A percentile compares a stretch with the other conserved stretches of the same genome.
These are phyloP conservation scores for Dinochytrium kinnereticum DNA, from an alignment of 371 early-diverging fungal genomes.

Conservation along the genomic window DNA sequence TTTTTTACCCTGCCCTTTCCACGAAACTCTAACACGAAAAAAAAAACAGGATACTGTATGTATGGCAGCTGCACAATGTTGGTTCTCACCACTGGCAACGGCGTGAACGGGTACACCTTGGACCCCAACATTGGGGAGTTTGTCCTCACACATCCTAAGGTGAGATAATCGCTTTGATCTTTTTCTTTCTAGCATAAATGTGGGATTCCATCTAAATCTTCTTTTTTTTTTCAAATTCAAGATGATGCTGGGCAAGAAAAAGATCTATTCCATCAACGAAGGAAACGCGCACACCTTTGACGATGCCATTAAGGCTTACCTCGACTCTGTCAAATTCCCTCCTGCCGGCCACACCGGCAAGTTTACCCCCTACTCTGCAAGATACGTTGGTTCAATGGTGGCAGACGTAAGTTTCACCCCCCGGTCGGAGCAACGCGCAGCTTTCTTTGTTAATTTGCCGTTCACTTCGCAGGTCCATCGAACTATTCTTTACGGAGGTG, in stretches of 20 bases:
- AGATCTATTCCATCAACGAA: conserved; percentile 98
- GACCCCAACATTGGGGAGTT: conserved; percentile 97
- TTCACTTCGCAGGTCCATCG: conserved; percentile 71
- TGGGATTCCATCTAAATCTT: too few relatives aligned
- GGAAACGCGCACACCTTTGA: conserved; percentile 95
- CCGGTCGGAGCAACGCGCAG: too few relatives aligned
- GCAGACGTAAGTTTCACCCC: conserved; percentile 76
- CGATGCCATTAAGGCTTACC: conserved; percentile 85
- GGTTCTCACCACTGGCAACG: conserved; percentile 77
- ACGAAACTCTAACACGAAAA: background rate
- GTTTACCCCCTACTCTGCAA: conserved; percentile 88
- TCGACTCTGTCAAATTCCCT: conserved; percentile 83
- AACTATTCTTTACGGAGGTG: conserved; percentile 91
- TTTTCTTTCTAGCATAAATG: conserved; percentile 9
- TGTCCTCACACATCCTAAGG: conserved; percentile 92
- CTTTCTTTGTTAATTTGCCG: background rate
- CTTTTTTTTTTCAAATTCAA: conserved; percentile 4
- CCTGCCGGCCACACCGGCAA: conserved; percentile 70
- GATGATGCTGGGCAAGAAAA: conserved; percentile 62
- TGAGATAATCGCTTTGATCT: conserved; percentile 33
- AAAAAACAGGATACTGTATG: conserved; percentile 84
- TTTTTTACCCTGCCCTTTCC: too few relatives aligned
- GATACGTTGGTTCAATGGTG: conserved; percentile 98
- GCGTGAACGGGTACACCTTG: conserved; percentile 95
- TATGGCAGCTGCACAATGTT: conserved; percentile 82